phyloP scores from a whole-genome alignment of 1,284 basidiomycete species.

The Garcileccinum viscosum region DNA sequence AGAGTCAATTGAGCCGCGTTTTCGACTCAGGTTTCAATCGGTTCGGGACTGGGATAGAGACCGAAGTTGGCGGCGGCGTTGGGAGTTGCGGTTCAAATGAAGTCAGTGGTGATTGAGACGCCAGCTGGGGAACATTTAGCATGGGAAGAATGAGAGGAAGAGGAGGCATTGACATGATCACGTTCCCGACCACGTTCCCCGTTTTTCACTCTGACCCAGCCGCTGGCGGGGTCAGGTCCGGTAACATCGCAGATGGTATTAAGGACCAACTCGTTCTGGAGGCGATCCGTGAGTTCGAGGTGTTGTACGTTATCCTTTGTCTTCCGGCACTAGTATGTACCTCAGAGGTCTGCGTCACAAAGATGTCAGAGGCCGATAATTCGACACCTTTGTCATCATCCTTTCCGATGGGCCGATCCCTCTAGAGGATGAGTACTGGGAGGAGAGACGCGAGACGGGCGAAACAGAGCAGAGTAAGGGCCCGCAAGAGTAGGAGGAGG shows the following conservation, averaged over 20 bases:
- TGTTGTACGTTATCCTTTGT: slow-evolving; percentile 17
- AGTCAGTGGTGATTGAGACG: slow-evolving; percentile 5
- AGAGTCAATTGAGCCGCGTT: slow-evolving; percentile 16
- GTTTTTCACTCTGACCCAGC: background rate
- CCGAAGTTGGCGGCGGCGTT: background rate
- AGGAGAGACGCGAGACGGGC: slow-evolving; percentile 24
- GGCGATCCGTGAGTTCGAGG: slow-evolving; percentile 33
- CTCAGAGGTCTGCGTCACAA: no score
- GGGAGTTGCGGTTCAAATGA: background rate
- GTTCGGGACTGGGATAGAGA: background rate
- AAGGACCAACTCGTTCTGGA: slow-evolving; percentile 33
- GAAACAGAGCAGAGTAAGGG: slow-evolving; percentile 27
- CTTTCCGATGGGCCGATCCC: slow-evolving; percentile 5
- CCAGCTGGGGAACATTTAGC: background rate
- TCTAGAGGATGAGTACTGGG: slow-evolving; percentile 6
- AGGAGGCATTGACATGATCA: no score
- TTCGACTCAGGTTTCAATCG: slow-evolving; percentile 6
- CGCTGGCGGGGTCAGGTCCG: no score
- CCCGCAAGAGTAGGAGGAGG: slow-evolving; percentile 29
- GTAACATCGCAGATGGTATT: slow-evolving; percentile 15
- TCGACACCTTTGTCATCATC: background rate
- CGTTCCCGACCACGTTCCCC: slow-evolving; percentile 11
- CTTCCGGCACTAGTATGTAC: background rate
- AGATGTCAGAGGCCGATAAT: background rate
- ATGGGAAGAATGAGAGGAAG: no score